Conservation (phyloP, 495 filamentous ascomycete species). For the Immersiella caudata region DNA sequence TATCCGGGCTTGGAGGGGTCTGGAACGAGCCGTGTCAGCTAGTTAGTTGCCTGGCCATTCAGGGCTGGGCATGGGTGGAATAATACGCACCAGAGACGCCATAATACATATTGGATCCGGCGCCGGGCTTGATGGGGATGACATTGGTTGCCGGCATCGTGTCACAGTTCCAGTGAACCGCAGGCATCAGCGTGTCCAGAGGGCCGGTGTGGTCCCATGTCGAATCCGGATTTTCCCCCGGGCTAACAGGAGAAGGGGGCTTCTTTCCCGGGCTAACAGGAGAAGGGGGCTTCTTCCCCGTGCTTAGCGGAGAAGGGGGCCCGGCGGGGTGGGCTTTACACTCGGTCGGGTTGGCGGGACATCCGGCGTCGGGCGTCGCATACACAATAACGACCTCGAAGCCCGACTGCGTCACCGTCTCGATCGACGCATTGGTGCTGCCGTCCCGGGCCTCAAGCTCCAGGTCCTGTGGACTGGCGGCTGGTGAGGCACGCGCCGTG, state of each 20-base stretch:
- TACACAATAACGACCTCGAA: slow-evolving; percentile 21
- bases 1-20: slow-evolving; percentile 5
- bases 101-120: slow-evolving; percentile 8
- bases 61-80: too few relatives aligned
- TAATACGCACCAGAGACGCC: too few relatives aligned
- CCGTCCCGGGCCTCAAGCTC: neutral
- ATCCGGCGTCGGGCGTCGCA: slow-evolving; percentile 8
- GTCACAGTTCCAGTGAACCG: slow-evolving; percentile 14
- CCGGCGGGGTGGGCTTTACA: neutral
- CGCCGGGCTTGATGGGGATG: slow-evolving; percentile 5
- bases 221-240: neutral
- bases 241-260: neutral
- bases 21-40: too few relatives aligned
- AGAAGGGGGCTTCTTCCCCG: neutral
- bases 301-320: neutral
- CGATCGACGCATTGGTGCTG: slow-evolving; percentile 6
- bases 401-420: neutral
- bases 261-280: neutral
- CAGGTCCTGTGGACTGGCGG: neutral
- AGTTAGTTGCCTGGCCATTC: too few relatives aligned
- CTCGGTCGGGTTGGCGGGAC: slow-evolving; percentile 6
- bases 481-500: neutral
- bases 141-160: slow-evolving; percentile 9
- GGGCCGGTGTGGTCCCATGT: slow-evolving; percentile 6
- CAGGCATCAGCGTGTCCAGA: slow-evolving; percentile 7